Evolutionary conservation across 2,329 filamentous ascomycete genomes (phyloP).

Genomic region (Myriosclerotinia scirpicola): DNA sequence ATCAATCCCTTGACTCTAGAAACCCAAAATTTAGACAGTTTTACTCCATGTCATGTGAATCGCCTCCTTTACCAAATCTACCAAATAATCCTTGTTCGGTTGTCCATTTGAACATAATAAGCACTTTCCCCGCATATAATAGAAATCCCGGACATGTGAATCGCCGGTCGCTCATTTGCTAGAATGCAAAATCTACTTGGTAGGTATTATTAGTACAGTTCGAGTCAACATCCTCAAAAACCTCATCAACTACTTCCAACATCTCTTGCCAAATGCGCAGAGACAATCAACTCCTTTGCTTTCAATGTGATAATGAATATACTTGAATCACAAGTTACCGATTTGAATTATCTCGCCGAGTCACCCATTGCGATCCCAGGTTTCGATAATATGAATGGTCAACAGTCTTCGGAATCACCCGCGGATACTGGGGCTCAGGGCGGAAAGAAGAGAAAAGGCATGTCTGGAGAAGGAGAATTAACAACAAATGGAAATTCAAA

Average conservation of each 20-base stretch:
- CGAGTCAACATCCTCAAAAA: background rate
- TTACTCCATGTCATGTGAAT: background rate
- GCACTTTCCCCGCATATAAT: constrained; percentile 3
- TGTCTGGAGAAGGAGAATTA: constrained; percentile 28
- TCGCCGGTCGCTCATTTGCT: background rate
- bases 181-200: background rate
- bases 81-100: background rate
- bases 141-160: background rate
- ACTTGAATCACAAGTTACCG: constrained; percentile 40
- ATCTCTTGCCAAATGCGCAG: background rate
- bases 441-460: constrained; percentile 40
- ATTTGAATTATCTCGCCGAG: constrained; percentile 39
- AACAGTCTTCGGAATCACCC: constrained; percentile 39
- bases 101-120: background rate
- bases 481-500: constrained; percentile 18
- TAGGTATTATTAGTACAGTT: background rate
- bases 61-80: too few species aligned
- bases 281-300: background rate
- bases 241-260: background rate
- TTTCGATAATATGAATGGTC: constrained; percentile 34
- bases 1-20: background rate
- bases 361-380: constrained; percentile 34
- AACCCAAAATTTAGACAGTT: background rate
- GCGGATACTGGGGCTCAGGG: constrained; percentile 34
- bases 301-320: constrained; percentile 40